Evolutionary conservation across 2,329 filamentous ascomycete genomes (phyloP), one percentile per base, ranked within the genome.

Genomic region (Triangularia setosa): DNA sequence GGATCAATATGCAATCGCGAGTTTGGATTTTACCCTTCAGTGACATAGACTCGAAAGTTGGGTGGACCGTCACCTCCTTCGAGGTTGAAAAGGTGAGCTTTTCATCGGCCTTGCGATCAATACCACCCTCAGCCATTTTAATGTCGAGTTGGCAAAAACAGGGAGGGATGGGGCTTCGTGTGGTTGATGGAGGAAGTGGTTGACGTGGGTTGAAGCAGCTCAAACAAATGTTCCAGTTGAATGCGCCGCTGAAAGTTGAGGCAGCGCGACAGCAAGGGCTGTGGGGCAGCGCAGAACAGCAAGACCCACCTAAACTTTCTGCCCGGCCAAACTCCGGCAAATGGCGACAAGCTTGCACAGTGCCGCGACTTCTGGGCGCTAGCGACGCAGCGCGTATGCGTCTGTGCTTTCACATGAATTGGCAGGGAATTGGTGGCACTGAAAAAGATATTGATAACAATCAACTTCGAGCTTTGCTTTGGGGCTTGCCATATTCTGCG

Each of bases 21-120:
- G 25, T 14, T 55, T 12, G 23, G 28, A 25, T 35, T 77, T 67
- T 77, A 87, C 86, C 87, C 81, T 99, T 99, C 77, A 99, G 78
- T 72, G 96, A 93, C 94, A 98, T 96, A 67, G 92, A 90, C 82
- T 96, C 91, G 76, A 96, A 95, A 61, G 93, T 97, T 55, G 93
- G 93, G 73, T 94, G 92, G 64, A 95, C 95, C 1, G 91, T 95
- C 66, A 98, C 94, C 84, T 98, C 95, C 81, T 97, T 97, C 69
- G 94, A 97, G 77, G 95, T 99, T 70, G 90, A 90, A 79, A 99
- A 98, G 83, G 98, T 94, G 89, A 98, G 96, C 79, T 92, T 89
- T 84, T 97, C 93, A 78, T 98, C 95, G 69, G 89, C 88, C 81
- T 93, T 93, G 80, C 92, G 90, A 80, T 99, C 94, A 76, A 98